phyloP scores from a whole-genome alignment of 2,329 filamentous ascomycete genomes.

The Colletotrichum liriopes region DNA sequence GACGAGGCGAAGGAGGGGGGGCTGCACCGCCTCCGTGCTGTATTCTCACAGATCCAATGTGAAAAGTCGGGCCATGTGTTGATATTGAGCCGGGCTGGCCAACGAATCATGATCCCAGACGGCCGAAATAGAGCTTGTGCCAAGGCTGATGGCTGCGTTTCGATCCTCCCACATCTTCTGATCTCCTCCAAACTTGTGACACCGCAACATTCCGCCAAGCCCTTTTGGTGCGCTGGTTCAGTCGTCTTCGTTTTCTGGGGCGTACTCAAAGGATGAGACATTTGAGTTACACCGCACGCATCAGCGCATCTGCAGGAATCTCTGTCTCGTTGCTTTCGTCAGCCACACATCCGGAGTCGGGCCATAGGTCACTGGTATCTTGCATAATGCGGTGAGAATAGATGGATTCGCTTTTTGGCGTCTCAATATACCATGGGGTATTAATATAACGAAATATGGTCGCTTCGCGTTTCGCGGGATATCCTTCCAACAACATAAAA shows the following conservation, averaged over 20 bases:
- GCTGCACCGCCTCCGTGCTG: constrained; percentile 10
- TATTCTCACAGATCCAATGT: neutral
- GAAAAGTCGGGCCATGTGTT: constrained; percentile 18
- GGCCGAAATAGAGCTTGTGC: constrained; percentile 36
- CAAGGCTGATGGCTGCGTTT: constrained; percentile 37
- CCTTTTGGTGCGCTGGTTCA: constrained; percentile 13
- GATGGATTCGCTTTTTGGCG: constrained; percentile 28
- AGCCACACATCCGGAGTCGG: neutral
- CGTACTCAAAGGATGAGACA: constrained; percentile 24
- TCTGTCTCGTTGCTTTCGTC: neutral
- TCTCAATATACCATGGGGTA: constrained; percentile 39
- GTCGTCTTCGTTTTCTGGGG: constrained; percentile 3
- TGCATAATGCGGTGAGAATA: neutral
- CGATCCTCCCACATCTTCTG: constrained; percentile 24
- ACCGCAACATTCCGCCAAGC: constrained; percentile 34
- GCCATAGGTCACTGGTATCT: neutral
- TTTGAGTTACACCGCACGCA: constrained; percentile 14
- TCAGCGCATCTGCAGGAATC: neutral
- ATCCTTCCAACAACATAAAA: constrained; percentile 39
- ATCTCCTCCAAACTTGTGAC: constrained; percentile 26
- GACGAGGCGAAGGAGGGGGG: neutral
- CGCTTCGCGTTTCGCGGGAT: constrained; percentile 40
- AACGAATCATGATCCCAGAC: constrained; percentile 13
- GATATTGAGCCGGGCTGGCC: constrained; percentile 16
- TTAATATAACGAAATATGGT: constrained; percentile 37